Evolutionary conservation across 768 basidiomycete species (phyloP), one percentile per base, ranked within the genome.

Genomic region (Suillus spraguei): DNA sequence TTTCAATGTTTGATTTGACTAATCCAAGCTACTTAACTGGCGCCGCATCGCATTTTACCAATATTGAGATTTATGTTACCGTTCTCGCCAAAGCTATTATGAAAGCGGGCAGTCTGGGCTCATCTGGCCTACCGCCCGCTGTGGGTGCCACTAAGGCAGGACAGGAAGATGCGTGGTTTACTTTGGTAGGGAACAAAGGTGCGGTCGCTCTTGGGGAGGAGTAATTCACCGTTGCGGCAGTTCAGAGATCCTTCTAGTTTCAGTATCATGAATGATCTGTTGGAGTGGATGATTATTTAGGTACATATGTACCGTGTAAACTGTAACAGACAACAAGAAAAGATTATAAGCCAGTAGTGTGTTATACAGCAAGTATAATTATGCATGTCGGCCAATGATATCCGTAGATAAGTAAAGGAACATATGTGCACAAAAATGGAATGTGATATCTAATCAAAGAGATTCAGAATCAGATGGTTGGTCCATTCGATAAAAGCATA

Each of bases 151-250:
- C 73, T 16, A 79, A 81, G 68, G 71, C 61, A 5, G 81, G 78
- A 3, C 70, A 72, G 46, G 76, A 76, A 1, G 81, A 69, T 8
- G 71, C 73, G 0, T 70, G 67, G 53, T 90, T 84, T 63, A 88
- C 86, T 1, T n/a, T 85, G n/a, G 78, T 91, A 50, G 71, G 69
- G 6, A 91, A 90, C 68, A 69, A 77, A 35, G 86, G 83, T 38
- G 80, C 85, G 6, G 61, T 79, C 50, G 75, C 74, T 54, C 71
- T 88, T 41, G 82, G 69, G 24, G 35, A 58, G 56, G 28, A 33
- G 38, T 61, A 36, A 61, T 53, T 53, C 17, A 8, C 20, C 38
- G 3, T 20, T 24, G 17, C 8, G 24, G 22, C 4, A 38, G 14
- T 55, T 14, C 13, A 55, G 35, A n/a, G n/a, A 10, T 33, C 17